Base-by-base conservation (phyloP, 2,329 filamentous ascomycete species). In the Ascochyta viciae-villosae region DNA sequence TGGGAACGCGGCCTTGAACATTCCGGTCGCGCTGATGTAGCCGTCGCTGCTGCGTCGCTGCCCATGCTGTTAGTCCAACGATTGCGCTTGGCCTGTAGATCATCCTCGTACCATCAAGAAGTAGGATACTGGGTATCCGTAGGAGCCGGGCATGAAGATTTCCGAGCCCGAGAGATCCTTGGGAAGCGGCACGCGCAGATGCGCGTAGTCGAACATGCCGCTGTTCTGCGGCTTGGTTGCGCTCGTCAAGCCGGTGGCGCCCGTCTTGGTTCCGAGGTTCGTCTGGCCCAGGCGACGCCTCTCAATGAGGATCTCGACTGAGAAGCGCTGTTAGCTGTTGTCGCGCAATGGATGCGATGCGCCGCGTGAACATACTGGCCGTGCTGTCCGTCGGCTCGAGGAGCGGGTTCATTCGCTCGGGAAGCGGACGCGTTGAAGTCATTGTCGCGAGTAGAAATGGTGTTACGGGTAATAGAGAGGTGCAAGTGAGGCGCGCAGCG, bases 181-280 rank as follows among this genome's bases (percentile, higher is more conserved):
- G 45, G 95, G 95, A 42, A 99, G 81, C 13, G 95, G 94, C 58
- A 93, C 94, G 71, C 94, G 90, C 45, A 99, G 83, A 75, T 99
- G 95, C 63, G 93, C 94, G 77, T 99, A 99, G 77, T 98, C 95
- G 74, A 99, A 96, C 42, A 89, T 87, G 47, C 91, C 92, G 58
- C 95, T 82, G 65, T 89, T 87, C 64, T 89, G 83, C 42, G 87
- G 82, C 74, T 91, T 91, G 53, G 87, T 86, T 61, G 91, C 88
- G 75, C 87, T 89, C 35, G 85, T 84, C 9, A 86, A 85, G 57
- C 86, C 86, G n/a, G 88, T 81, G 66, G 89, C 87, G 31, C 88
- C 87, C 69, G 92, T 87, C 80, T 92, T 95, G 48, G 93, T 87
- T 9, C 89, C 88, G 62, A 99, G 84, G 77, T 96, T 90, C 23